Percentiles rank a stretch among this genome's conserved stretches.
Evolutionary conservation across 2,329 filamentous ascomycete genomes (phyloP).

Genomic region (Paecilomyces formosus): DNA sequence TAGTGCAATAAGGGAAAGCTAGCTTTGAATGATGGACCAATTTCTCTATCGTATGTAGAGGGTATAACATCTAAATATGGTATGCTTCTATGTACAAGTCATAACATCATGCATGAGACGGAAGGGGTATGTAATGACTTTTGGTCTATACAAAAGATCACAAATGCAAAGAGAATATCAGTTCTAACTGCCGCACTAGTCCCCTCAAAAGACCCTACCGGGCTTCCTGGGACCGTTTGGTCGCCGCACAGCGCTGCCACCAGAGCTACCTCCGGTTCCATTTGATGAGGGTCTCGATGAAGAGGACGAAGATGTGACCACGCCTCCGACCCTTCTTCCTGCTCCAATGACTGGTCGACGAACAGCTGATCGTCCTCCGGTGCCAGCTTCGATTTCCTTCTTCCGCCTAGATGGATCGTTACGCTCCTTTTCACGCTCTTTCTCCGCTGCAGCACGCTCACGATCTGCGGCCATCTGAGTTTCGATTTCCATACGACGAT

Average conservation of each 20-base stretch:
- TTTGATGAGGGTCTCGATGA: slow-evolving; percentile 10
- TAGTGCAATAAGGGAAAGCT: no score
- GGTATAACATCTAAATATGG: background rate
- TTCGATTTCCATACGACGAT: slow-evolving; percentile 87
- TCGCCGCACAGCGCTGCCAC: slow-evolving; percentile 32
- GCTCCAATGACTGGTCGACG: slow-evolving; percentile 18
- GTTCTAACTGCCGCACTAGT: background rate
- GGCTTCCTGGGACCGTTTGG: slow-evolving; percentile 26
- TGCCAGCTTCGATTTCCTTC: slow-evolving; percentile 28
- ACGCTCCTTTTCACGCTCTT: slow-evolving; percentile 30
- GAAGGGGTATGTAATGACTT: background rate
- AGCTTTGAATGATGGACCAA: no score
- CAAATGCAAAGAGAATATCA: background rate
- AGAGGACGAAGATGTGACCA: slow-evolving; percentile 21
- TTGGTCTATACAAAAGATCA: background rate
- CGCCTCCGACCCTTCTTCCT: slow-evolving; percentile 20
- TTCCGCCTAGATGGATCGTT: slow-evolving; percentile 26
- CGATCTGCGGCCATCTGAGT: slow-evolving; percentile 85
- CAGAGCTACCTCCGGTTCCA: slow-evolving; percentile 10
- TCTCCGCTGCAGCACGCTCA: slow-evolving; percentile 41
- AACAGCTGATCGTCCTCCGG: background rate
- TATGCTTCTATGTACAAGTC: background rate
- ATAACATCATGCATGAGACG: background rate
- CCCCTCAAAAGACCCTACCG: slow-evolving; percentile 25
- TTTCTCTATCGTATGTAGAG: background rate